Conservation (phyloP, 2,329 filamentous ascomycete genomes). For the Hypoxylon sp. region DNA sequence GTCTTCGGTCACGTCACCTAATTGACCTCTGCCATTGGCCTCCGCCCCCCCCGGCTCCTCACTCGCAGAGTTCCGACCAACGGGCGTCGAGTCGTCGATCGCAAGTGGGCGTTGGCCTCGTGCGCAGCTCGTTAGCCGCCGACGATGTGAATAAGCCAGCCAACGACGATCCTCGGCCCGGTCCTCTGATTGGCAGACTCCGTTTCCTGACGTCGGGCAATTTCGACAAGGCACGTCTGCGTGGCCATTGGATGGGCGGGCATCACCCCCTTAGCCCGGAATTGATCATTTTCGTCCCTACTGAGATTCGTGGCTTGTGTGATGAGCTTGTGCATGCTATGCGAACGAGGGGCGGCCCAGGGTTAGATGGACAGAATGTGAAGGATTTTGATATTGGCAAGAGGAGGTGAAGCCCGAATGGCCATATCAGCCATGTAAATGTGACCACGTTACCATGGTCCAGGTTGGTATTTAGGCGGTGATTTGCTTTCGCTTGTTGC, state of each 20-base stretch:
- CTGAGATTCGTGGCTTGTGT: constrained; percentile 17
- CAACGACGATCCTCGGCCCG: constrained; percentile 4
- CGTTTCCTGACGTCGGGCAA: too few species aligned
- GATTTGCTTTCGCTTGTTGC: not conserved
- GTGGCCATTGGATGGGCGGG: constrained; percentile 12
- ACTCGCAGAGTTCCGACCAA: constrained; percentile 19
- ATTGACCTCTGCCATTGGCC: constrained; percentile 17
- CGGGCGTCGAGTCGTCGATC: constrained; percentile 1
- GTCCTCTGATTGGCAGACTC: constrained; percentile 21
- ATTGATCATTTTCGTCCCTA: constrained; percentile 18
- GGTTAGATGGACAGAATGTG: constrained; percentile 1
- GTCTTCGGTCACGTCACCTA: constrained; percentile 4
- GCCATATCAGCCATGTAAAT: constrained; percentile 8
- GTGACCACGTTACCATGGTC: constrained; percentile 17
- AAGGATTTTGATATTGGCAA: not conserved
- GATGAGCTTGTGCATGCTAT: constrained; percentile 19
- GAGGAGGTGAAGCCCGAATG: constrained; percentile 15
- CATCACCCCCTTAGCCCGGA: not conserved
- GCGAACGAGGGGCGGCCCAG: constrained; percentile 2
- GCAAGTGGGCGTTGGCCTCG: not conserved
- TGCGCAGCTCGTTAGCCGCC: constrained; percentile 19
- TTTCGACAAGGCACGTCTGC: not conserved
- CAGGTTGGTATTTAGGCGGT: not conserved
- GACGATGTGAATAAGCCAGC: constrained; percentile 2
- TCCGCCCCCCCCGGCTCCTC: too few species aligned